phyloP scores from a whole-genome alignment of 2,329 filamentous ascomycete genomes.

The Fusarium torreyae region DNA sequence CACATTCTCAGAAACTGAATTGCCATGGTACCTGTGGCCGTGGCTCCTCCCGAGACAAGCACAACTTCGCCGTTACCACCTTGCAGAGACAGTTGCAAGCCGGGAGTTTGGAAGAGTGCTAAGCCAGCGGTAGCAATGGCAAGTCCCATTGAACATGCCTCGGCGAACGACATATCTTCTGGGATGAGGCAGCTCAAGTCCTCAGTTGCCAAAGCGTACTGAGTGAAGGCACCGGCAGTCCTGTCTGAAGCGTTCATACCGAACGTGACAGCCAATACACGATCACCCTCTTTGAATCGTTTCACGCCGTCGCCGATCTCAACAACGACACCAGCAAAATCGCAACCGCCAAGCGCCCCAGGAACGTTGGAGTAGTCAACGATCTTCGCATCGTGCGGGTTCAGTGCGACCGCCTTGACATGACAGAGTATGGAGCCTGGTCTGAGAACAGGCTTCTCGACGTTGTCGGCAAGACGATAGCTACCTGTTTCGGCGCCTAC shows the following conservation, averaged over 20 bases:
- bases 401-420: neutral
- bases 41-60: neutral
- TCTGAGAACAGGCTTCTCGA: neutral
- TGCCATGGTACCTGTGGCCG: constrained; percentile 1
- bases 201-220: constrained; percentile 2
- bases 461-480: neutral
- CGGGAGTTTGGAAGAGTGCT: neutral
- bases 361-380: neutral
- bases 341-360: neutral
- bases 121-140: neutral
- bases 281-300: neutral
- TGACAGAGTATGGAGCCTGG: neutral
- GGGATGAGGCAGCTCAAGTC: constrained; percentile 4
- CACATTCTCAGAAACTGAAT: neutral
- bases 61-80: neutral
- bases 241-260: neutral
- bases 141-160: neutral
- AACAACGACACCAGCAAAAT: neutral
- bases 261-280: neutral
- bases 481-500: neutral
- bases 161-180: neutral
- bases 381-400: neutral
- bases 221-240: neutral
- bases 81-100: neutral
- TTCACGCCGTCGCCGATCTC: neutral